Conservation (phyloP, 2,329 filamentous ascomycete genomes). For the Colletotrichum sp. region DNA sequence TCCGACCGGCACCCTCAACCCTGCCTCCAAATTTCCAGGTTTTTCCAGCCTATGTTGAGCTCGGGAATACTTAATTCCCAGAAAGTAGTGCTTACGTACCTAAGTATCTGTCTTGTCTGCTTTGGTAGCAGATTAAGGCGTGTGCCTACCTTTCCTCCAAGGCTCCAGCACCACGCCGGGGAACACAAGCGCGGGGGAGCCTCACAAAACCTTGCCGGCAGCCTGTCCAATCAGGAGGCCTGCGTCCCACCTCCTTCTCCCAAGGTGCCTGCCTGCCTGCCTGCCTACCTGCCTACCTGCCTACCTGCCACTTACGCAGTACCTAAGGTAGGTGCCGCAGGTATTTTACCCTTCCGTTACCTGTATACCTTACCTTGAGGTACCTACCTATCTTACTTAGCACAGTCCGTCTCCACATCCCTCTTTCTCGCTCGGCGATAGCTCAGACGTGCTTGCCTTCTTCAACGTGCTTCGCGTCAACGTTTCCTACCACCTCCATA, state of each 20-base stretch:
- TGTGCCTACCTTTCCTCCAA: neutral
- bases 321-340: neutral
- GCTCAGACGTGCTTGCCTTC: neutral
- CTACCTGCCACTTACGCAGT: neutral
- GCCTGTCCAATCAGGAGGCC: neutral
- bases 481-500: neutral
- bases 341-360: neutral
- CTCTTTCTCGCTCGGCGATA: neutral
- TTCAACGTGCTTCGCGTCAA: neutral
- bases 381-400: neutral
- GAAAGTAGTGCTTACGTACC: neutral
- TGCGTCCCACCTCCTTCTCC: constrained; percentile 9
- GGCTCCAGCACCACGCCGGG: neutral
- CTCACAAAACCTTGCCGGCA: neutral
- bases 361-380: neutral
- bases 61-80: neutral
- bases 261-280: neutral
- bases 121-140: neutral
- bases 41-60: neutral
- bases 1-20: neutral
- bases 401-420: neutral
- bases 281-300: neutral
- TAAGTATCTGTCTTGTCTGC: neutral
- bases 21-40: neutral
- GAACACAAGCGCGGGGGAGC: neutral